Percentiles rank a stretch among this genome's conserved stretches.
phyloP scores from a whole-genome alignment of 2,329 filamentous ascomycete species.

The Ophiosphaerella herpotricha region DNA sequence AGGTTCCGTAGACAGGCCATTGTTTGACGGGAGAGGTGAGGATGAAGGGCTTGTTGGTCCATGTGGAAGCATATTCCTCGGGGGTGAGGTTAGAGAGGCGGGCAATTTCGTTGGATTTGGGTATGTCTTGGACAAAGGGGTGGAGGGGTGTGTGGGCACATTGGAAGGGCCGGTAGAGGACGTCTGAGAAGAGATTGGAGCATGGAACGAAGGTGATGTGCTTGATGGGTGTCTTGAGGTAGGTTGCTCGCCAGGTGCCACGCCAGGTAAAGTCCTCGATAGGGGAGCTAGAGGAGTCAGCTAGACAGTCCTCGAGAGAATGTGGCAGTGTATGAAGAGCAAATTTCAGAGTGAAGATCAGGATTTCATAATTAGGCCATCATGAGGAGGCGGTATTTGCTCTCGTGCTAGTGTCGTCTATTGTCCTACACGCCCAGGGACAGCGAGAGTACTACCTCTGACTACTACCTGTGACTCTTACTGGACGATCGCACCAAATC shows the following conservation, averaged over 20 bases:
- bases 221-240: conserved; percentile 63
- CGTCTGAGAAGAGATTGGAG: conserved; percentile 82
- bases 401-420: background rate
- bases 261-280: conserved; percentile 66
- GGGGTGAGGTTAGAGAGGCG: conserved; percentile 71
- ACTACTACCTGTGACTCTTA: background rate
- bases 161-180: conserved; percentile 85
- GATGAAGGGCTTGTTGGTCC: conserved; percentile 84
- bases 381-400: background rate
- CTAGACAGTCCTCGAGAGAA: background rate
- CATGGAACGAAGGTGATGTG: conserved; percentile 69
- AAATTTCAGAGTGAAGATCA: too few relatives aligned
- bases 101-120: conserved; percentile 71
- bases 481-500: too few relatives aligned
- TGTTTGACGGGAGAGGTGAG: conserved; percentile 78
- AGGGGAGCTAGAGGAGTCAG: conserved; percentile 43
- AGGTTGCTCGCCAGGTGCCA: conserved; percentile 83
- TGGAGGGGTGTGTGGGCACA: conserved; percentile 76
- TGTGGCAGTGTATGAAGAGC: background rate
- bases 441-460: background rate
- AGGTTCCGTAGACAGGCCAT: conserved; percentile 78
- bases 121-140: conserved; percentile 73
- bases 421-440: background rate
- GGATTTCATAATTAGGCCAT: too few relatives aligned
- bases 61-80: conserved; percentile 73